Base-by-base conservation (phyloP, 495 filamentous ascomycete genomes). In the Penicillium daleae region DNA sequence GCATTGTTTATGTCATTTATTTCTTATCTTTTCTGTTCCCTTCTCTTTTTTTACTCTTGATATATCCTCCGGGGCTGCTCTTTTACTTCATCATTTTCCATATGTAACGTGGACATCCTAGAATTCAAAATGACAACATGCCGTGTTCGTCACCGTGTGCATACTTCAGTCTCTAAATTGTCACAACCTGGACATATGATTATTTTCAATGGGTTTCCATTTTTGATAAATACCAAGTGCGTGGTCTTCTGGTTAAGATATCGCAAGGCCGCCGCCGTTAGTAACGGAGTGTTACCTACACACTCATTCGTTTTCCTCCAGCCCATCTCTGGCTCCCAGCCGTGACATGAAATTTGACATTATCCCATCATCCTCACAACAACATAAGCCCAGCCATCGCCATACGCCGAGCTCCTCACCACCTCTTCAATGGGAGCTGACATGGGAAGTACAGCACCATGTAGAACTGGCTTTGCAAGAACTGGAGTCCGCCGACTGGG, bases 371-470 rank as follows among this genome's bases (percentile, higher is more conserved):
- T 90, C n/a, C 88, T 82, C 6, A 99, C 84, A 44, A 90, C 90
- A 13, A 98, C 71, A 78, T 94, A 91, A 21, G 96, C 72, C 88
- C 94, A 99, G 1, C 95, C 95, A 75, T 99, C 95, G 0, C 90
- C 86, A 76, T 98, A 98, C 0, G 92, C 86, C 17, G 90, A 90
- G 56, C 85, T 87, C 42, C 88, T 80, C 72, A 93, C 88, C 32
- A 99, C 77, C 49, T 98, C 94, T 67, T 95, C 91, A 26, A 98
- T 74, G n/a, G 87, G 88, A 1, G 93, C 90, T 58, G 76, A 76
- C 82, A 98, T 89, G 6, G 95, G 92, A 57, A 97, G 83, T 4
- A 89, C 86, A 4, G 87, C 90, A 5, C 95, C 96, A 78, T 99
- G 95, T 66, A 97, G 68, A 27, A 98, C 87, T 13, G 92, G 89